Base-by-base conservation (phyloP, 805 yeast genomes). In the Lachancea lanzarotensis region DNA sequence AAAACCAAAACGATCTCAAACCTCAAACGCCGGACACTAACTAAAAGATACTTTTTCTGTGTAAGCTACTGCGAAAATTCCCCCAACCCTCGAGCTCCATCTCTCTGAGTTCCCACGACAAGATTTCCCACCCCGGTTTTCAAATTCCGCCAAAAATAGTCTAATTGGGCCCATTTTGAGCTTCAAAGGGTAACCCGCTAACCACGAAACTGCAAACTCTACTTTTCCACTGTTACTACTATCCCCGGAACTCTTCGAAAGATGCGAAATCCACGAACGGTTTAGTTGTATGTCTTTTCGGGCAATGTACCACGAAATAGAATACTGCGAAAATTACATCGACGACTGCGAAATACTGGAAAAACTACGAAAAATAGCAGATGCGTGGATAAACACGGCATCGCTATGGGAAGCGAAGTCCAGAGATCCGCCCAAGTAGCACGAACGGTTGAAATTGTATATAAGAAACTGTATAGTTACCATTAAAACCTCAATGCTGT, bases 361-460 rank as follows among this genome's bases (percentile, higher is more conserved):
- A 30, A n/a, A 30, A 32, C 35, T 17, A 17, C 35, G 35, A 32
- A 32, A 32, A 32, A 13, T 29, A 18, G 15, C 8, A 16, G 27
- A 12, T 18, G 27, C 27, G 29, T 15, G n/a, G 31, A 29, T 20
- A 22, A 38, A 22, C 19, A 15, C 15, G 32, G 30, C n/a, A 26
- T 13, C 19, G 31, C 22, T 13, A 13, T 29, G 15, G 38, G 25
- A 15, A 9, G 33, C 8, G 12, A 20, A 15, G 17, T n/a, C n/a
- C 16, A 15, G n/a, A 5, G 31, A 40, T 15, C 29, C n/a, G 33
- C 22, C 16, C 18, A 34, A n/a, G 6, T 22, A 38, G 13, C 19
- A 13, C 13, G 38, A 15, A 25, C 30, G 38, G 38, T 33, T 17
- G 9, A 18, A 34, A 40, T 8, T 40, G 43, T 34, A 40, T 40